These are phyloP conservation scores for Turritis glabra DNA, from an alignment of 345 rosid genomes.

Conservation along the genomic window DNA sequence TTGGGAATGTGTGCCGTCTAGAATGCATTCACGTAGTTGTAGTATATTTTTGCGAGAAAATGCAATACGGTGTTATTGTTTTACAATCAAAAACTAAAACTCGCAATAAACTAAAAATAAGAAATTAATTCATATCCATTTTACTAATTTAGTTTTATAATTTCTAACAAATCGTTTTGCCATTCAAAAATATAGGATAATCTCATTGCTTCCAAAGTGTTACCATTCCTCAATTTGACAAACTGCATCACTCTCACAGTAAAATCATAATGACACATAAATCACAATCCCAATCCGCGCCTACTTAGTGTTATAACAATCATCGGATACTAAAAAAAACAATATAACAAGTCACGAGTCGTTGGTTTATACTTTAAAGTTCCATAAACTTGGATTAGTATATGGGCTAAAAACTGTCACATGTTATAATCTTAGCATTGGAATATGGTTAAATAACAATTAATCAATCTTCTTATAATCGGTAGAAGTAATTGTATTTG, in stretches of 20 bases:
- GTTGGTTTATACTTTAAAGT: background rate
- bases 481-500: background rate
- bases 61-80: too few relatives aligned
- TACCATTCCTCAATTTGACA: background rate
- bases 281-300: too few relatives aligned
- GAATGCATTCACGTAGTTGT: background rate
- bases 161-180: background rate
- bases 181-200: background rate
- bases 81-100: background rate
- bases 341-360: background rate
- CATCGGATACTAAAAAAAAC: background rate
- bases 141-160: background rate
- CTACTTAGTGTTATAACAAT: background rate
- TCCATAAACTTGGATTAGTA: background rate
- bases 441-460: background rate
- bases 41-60: background rate
- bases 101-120: background rate
- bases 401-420: too few relatives aligned
- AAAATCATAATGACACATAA: background rate
- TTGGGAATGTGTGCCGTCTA: slow-evolving; percentile 37
- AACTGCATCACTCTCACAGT: background rate
- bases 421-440: too few relatives aligned
- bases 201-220: background rate
- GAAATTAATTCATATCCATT: background rate
- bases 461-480: background rate